Conservation (phyloP, 768 basidiomycete genomes). For the Phylloporus sp. region DNA sequence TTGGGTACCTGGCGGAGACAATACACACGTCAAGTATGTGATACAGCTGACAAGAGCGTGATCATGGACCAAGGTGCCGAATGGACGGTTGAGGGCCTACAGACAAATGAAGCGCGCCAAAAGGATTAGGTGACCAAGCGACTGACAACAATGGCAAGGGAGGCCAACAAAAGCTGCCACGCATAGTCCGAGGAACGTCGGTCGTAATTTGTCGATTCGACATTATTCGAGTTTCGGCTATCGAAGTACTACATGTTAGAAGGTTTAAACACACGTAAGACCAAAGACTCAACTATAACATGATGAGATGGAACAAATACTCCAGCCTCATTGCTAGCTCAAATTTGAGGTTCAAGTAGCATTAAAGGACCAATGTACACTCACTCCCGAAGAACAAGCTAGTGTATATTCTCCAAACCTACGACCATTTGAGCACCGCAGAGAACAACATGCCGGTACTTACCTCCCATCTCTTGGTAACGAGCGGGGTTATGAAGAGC, state of each 20-base stretch:
- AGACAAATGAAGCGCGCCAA: background rate
- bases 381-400: slow-evolving; percentile 71
- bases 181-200: slow-evolving; percentile 70
- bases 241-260: background rate
- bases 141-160: slow-evolving; percentile 58
- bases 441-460: slow-evolving; percentile 2
- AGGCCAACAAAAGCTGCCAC: slow-evolving; percentile 63
- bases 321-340: slow-evolving; percentile 26
- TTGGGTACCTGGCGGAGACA: slow-evolving; percentile 61
- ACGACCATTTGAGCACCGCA: slow-evolving; percentile 1
- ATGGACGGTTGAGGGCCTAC: slow-evolving; percentile 57
- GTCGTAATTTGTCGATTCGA: slow-evolving; percentile 60
- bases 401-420: slow-evolving; percentile 74
- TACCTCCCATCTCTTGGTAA: slow-evolving; percentile 54
- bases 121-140: background rate
- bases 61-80: slow-evolving; percentile 52
- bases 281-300: slow-evolving; percentile 37
- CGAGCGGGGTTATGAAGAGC: slow-evolving; percentile 47
- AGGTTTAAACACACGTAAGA: background rate
- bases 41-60: slow-evolving; percentile 65
- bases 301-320: slow-evolving; percentile 41
- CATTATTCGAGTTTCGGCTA: slow-evolving; percentile 61
- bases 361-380: slow-evolving; percentile 5
- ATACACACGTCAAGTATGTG: slow-evolving; percentile 62
- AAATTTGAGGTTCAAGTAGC: background rate